phyloP scores from a whole-genome alignment of 2,329 filamentous ascomycete species.

The Tolypocladium amazonense region DNA sequence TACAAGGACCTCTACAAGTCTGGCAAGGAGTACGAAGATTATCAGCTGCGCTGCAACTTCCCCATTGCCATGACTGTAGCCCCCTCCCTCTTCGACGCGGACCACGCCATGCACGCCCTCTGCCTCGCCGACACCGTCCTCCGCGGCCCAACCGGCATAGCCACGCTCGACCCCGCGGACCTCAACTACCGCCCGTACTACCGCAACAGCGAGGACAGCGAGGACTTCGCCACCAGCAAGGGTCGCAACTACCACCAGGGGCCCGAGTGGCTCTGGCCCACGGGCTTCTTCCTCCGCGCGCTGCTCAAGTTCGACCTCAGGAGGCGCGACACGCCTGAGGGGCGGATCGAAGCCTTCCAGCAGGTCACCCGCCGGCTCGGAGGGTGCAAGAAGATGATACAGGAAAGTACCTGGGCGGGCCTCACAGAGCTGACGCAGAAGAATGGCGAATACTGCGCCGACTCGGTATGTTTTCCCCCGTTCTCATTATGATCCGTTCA shows the following conservation, averaged over 20 bases:
- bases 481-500: neutral
- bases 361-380: constrained; percentile 77
- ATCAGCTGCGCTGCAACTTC: constrained; percentile 91
- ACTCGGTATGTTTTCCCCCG: constrained; percentile 58
- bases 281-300: constrained; percentile 87
- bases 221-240: constrained; percentile 84
- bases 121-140: constrained; percentile 70
- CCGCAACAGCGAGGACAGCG: constrained; percentile 86
- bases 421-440: constrained; percentile 90
- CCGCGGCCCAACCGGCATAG: constrained; percentile 85
- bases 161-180: constrained; percentile 85
- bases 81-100: constrained; percentile 70
- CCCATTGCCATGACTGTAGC: constrained; percentile 92
- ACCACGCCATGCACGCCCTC: constrained; percentile 70
- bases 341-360: constrained; percentile 80
- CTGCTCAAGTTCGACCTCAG: constrained; percentile 81
- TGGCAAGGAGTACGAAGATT: constrained; percentile 94
- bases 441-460: constrained; percentile 68
- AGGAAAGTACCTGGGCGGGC: constrained; percentile 76
- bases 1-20: constrained; percentile 96
- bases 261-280: constrained; percentile 97
- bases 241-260: constrained; percentile 97
- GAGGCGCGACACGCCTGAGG: constrained; percentile 48
- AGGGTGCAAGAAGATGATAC: constrained; percentile 77
- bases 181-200: constrained; percentile 93